These are phyloP conservation scores for Pichia sp. DNA, from an alignment of 1,139 yeast species.

Conservation along the genomic window DNA sequence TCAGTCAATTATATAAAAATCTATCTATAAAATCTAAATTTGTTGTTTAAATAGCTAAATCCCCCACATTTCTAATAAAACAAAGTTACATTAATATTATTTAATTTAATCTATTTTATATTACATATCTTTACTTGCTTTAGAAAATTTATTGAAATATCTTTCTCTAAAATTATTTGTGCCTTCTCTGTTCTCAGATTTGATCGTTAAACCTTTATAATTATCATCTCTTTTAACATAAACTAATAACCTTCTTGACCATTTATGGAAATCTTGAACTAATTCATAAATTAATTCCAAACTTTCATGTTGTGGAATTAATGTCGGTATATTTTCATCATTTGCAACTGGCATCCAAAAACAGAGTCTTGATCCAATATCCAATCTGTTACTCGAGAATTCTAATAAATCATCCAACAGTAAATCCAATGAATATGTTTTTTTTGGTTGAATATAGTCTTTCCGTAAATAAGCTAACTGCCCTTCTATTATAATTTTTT, in stretches of 20 bases:
- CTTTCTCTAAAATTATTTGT: slow-evolving; percentile 67
- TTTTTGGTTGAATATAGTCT: slow-evolving; percentile 89
- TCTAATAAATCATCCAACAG: slow-evolving; percentile 68
- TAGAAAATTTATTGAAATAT: slow-evolving; percentile 61
- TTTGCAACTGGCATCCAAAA: slow-evolving; percentile 99
- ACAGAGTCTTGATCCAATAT: slow-evolving; percentile 70
- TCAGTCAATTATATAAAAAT: neutral
- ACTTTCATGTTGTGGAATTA: slow-evolving; percentile 72
- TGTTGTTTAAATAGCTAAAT: slow-evolving; percentile 1
- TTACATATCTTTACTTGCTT: slow-evolving; percentile 9
- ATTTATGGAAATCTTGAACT: slow-evolving; percentile 84
- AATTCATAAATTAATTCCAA: slow-evolving; percentile 66
- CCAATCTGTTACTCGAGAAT: slow-evolving; percentile 68
- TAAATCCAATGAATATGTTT: slow-evolving; percentile 75
- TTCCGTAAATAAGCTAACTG: slow-evolving; percentile 67
- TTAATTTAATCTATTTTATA: neutral
- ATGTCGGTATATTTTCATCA: slow-evolving; percentile 63
- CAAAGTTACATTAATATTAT: neutral
- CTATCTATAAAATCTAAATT: neutral
- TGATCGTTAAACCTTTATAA: slow-evolving; percentile 53
- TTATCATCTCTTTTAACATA: slow-evolving; percentile 60
- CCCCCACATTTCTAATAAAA: neutral
- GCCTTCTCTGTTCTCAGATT: slow-evolving; percentile 34
- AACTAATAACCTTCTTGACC: slow-evolving; percentile 83
- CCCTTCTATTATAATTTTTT: slow-evolving; percentile 66